Conservation (phyloP, 345 rosid genomes). For the Ceriops tagal region DNA sequence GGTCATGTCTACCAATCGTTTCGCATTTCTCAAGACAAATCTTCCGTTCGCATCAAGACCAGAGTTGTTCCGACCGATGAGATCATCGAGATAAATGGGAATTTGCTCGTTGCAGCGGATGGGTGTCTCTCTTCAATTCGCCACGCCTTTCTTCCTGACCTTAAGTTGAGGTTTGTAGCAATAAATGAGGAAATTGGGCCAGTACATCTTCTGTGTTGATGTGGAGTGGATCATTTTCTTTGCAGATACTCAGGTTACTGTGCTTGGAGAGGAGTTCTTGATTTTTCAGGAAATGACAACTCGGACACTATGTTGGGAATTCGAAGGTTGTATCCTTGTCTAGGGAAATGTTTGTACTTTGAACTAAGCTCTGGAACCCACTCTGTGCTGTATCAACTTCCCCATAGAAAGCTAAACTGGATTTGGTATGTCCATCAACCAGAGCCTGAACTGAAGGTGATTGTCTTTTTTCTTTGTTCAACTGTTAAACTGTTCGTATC, state of each 20-base stretch:
- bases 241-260: slow-evolving; percentile 77
- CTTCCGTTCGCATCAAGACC: slow-evolving; percentile 45
- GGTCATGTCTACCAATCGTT: slow-evolving; percentile 64
- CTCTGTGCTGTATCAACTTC: slow-evolving; percentile 56
- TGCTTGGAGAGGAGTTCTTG: slow-evolving; percentile 80
- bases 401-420: slow-evolving; percentile 62
- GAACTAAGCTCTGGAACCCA: slow-evolving; percentile 49
- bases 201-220: not conserved
- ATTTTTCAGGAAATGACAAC: slow-evolving; percentile 52
- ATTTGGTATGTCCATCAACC: slow-evolving; percentile 72
- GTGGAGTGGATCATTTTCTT: not conserved
- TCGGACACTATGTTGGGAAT: slow-evolving; percentile 45
- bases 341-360: slow-evolving; percentile 70
- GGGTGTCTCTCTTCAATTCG: slow-evolving; percentile 73
- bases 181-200: not conserved
- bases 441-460: slow-evolving; percentile 64
- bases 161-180: slow-evolving; percentile 55
- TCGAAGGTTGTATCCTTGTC: slow-evolving; percentile 50
- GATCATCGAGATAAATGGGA: slow-evolving; percentile 46
- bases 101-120: slow-evolving; percentile 80
- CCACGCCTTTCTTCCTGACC: slow-evolving; percentile 47
- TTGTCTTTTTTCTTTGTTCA: not conserved
- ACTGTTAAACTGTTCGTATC: not conserved
- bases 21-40: slow-evolving; percentile 37
- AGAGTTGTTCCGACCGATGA: slow-evolving; percentile 42